Evolutionary conservation across 2,329 filamentous ascomycete genomes (phyloP).

Genomic region (Endocalyx cinctus): DNA sequence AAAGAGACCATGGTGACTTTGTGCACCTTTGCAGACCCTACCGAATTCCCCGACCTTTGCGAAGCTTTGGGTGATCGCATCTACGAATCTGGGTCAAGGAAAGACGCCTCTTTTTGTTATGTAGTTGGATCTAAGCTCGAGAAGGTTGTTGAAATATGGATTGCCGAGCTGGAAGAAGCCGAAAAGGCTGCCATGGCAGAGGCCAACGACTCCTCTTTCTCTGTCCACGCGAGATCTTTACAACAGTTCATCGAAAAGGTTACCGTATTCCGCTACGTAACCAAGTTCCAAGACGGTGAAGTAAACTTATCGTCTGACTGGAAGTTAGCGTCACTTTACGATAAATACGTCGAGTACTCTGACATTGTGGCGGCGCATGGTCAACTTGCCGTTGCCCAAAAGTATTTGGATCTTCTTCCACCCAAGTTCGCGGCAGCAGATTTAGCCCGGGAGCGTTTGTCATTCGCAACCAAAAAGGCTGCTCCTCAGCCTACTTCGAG

Average conservation of each 20-base stretch:
- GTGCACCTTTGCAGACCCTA: slow-evolving; percentile 89
- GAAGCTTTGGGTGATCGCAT: slow-evolving; percentile 92
- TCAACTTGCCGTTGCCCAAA: slow-evolving; percentile 79
- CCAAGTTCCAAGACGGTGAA: slow-evolving; percentile 82
- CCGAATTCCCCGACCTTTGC: slow-evolving; percentile 90
- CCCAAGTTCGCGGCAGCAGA: slow-evolving; percentile 80
- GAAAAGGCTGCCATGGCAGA: slow-evolving; percentile 71
- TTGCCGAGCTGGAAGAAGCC: slow-evolving; percentile 78
- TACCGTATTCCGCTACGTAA: slow-evolving; percentile 89
- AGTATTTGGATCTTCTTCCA: slow-evolving; percentile 85
- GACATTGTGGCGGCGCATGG: slow-evolving; percentile 91
- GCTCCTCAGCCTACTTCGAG: slow-evolving; percentile 26
- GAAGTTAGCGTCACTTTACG: slow-evolving; percentile 85
- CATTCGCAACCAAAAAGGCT: slow-evolving; percentile 68
- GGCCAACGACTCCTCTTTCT: slow-evolving; percentile 75
- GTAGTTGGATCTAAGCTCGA: slow-evolving; percentile 93
- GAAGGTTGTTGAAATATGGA: slow-evolving; percentile 95
- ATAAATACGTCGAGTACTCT: slow-evolving; percentile 95
- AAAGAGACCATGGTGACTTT: slow-evolving; percentile 95
- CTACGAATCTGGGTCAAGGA: slow-evolving; percentile 69
- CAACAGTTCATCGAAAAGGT: slow-evolving; percentile 98
- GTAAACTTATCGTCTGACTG: slow-evolving; percentile 68
- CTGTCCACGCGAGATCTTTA: slow-evolving; percentile 80
- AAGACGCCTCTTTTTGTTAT: slow-evolving; percentile 96
- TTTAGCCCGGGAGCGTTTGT: slow-evolving; percentile 78